phyloP scores from a whole-genome alignment of 768 basidiomycete genomes.

The Cyclocybe aegerita region DNA sequence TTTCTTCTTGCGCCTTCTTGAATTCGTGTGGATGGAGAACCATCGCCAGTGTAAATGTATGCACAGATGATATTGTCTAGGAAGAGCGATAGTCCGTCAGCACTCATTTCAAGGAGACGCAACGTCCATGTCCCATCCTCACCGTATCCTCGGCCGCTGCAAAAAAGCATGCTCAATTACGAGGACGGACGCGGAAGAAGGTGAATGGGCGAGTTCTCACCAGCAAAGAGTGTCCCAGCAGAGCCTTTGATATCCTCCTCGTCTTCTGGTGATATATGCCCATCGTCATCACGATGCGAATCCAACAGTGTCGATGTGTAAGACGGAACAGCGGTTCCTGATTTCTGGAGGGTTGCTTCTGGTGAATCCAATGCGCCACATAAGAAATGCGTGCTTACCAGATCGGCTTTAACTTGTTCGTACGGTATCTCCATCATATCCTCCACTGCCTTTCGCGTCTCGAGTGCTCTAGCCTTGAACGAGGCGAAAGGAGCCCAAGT shows the following conservation, averaged over 20 bases:
- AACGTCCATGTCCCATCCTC: background rate
- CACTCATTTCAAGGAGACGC: too few relatives aligned
- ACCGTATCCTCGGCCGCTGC: constrained; percentile 28
- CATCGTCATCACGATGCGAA: constrained; percentile 33
- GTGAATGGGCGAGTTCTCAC: constrained; percentile 24
- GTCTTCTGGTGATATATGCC: constrained; percentile 35
- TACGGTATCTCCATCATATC: constrained; percentile 52
- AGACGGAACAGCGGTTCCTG: constrained; percentile 41
- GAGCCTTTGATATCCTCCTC: constrained; percentile 57
- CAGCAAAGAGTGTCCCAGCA: constrained; percentile 52
- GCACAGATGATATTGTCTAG: constrained; percentile 51
- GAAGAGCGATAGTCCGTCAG: background rate
- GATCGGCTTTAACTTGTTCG: constrained; percentile 45
- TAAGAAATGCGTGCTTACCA: constrained; percentile 33
- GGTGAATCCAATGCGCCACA: constrained; percentile 17
- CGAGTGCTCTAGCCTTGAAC: constrained; percentile 44
- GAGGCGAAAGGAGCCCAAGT: constrained; percentile 48
- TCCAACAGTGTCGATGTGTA: constrained; percentile 47
- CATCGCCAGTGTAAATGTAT: constrained; percentile 55
- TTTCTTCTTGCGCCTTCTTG: constrained; percentile 47
- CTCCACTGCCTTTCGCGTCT: constrained; percentile 42
- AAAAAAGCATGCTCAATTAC: constrained; percentile 13
- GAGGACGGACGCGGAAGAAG: constrained; percentile 7
- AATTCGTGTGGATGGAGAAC: constrained; percentile 50
- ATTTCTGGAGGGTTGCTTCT: constrained; percentile 26